These are phyloP conservation scores for Globisporangium irregulare DNA, from an alignment of 352 stramenopile species.

Conservation along the genomic window DNA sequence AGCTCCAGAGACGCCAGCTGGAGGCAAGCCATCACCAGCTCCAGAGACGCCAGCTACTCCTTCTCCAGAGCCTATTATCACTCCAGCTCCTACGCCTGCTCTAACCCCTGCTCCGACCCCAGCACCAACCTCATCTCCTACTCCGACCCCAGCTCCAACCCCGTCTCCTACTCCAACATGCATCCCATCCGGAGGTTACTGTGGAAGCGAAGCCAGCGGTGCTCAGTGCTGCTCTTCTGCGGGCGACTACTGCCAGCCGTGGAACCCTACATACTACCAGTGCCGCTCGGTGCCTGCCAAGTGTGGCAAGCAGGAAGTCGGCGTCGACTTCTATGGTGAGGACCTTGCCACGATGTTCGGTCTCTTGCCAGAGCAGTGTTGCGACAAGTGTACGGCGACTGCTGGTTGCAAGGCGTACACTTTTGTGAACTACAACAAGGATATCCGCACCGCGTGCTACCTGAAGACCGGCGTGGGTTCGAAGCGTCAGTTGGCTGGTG, in stretches of 20 bases:
- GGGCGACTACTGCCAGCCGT: slow-evolving; percentile 26
- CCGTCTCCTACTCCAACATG: neutral
- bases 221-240: neutral
- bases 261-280: slow-evolving; percentile 29
- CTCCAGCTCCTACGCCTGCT: too few relatives aligned
- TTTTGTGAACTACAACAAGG: neutral
- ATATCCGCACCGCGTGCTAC: neutral
- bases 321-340: neutral
- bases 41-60: neutral
- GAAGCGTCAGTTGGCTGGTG: neutral
- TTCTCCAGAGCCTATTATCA: neutral
- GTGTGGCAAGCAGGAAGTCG: neutral
- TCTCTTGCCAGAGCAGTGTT: neutral
- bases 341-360: neutral
- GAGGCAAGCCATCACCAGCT: slow-evolving; percentile 2
- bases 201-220: slow-evolving; percentile 8
- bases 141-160: slow-evolving; percentile 10
- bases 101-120: neutral
- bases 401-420: neutral
- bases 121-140: neutral
- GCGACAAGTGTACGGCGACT: neutral
- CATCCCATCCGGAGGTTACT: neutral
- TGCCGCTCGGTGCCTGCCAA: slow-evolving; percentile 7
- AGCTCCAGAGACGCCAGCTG: neutral
- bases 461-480: neutral